Conservation (phyloP, 1,139 yeast genomes). For the Wickerhamomyces sp. region DNA sequence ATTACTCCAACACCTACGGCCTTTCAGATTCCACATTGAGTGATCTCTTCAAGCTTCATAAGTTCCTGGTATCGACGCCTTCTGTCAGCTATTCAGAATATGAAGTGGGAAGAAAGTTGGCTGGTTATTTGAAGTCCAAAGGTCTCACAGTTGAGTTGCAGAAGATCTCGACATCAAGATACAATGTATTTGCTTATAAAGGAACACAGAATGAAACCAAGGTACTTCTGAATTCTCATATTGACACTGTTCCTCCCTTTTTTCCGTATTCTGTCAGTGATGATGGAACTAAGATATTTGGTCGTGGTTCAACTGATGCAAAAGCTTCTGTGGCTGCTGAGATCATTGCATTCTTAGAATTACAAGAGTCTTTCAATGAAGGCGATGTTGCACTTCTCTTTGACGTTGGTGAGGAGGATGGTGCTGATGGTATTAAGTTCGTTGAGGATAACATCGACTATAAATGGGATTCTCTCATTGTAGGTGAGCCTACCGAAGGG, state of each 20-base stretch:
- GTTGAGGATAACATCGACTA: conserved; percentile 37
- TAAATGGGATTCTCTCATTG: conserved; percentile 56
- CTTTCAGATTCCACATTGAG: conserved; percentile 2
- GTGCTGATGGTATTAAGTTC: conserved; percentile 52
- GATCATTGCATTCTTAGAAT: conserved; percentile 43
- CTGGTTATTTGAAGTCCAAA: conserved; percentile 30
- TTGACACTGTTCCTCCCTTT: conserved; percentile 71
- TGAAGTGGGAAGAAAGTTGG: conserved; percentile 4
- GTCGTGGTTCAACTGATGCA: conserved; percentile 64
- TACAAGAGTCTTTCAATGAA: conserved; percentile 34
- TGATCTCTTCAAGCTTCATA: conserved; percentile 9
- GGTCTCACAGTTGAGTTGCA: conserved; percentile 49
- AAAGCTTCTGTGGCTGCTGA: conserved; percentile 63
- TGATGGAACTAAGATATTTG: conserved; percentile 46
- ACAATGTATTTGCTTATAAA: conserved; percentile 52
- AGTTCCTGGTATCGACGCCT: conserved; percentile 5
- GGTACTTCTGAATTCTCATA: conserved; percentile 55
- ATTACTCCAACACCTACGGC: conserved; percentile 1
- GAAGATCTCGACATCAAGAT: conserved; percentile 32
- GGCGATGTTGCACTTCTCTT: conserved; percentile 55
- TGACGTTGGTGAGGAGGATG: conserved; percentile 64
- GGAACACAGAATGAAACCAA: conserved; percentile 35
- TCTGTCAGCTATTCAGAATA: conserved; percentile 8
- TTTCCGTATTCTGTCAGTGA: conserved; percentile 38
- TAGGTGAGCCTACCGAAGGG: conserved; percentile 70